A percentile compares a stretch with the other conserved stretches of the same genome.
Conservation (phyloP, 2,329 filamentous ascomycete species). For the Aspergillus jensenii region DNA sequence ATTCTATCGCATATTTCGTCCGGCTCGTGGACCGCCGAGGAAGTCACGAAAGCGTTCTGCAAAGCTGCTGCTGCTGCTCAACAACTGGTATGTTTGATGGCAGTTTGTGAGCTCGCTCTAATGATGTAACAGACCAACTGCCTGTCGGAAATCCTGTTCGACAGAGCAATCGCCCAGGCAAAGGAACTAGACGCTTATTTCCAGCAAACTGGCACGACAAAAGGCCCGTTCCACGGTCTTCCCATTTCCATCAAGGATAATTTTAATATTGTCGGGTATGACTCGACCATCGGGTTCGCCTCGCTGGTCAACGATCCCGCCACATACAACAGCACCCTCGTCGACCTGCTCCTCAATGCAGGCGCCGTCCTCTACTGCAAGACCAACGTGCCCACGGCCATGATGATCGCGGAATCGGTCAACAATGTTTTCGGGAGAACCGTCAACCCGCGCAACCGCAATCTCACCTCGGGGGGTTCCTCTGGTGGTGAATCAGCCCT, state of each 20-base stretch:
- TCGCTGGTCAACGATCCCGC: slow-evolving; percentile 20
- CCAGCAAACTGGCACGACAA: slow-evolving; percentile 34
- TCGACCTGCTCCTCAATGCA: slow-evolving; percentile 38
- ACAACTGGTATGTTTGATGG: slow-evolving; percentile 45
- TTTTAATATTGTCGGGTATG: slow-evolving; percentile 31
- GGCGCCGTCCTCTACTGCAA: slow-evolving; percentile 46
- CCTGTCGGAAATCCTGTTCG: slow-evolving; percentile 58
- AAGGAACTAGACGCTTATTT: slow-evolving; percentile 55
- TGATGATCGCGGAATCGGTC: slow-evolving; percentile 47
- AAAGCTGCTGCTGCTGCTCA: slow-evolving; percentile 57
- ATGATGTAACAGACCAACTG: slow-evolving; percentile 54
- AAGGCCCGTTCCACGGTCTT: slow-evolving; percentile 43
- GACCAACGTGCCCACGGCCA: slow-evolving; percentile 39
- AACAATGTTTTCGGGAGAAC: slow-evolving; percentile 46
- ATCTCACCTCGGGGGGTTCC: slow-evolving; percentile 35
- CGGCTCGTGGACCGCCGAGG: slow-evolving; percentile 50
- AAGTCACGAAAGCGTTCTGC: slow-evolving; percentile 55
- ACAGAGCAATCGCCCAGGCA: slow-evolving; percentile 53
- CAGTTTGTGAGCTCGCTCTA: too few relatives aligned
- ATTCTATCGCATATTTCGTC: slow-evolving; percentile 35
- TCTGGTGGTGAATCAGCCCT: slow-evolving; percentile 38
- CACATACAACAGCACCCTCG: slow-evolving; percentile 29
- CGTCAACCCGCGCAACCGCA: slow-evolving; percentile 36
- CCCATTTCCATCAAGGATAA: slow-evolving; percentile 45
- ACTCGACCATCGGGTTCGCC: slow-evolving; percentile 23